Base-by-base conservation (phyloP, 2,329 filamentous ascomycete species). In the Fusarium pininemorale region DNA sequence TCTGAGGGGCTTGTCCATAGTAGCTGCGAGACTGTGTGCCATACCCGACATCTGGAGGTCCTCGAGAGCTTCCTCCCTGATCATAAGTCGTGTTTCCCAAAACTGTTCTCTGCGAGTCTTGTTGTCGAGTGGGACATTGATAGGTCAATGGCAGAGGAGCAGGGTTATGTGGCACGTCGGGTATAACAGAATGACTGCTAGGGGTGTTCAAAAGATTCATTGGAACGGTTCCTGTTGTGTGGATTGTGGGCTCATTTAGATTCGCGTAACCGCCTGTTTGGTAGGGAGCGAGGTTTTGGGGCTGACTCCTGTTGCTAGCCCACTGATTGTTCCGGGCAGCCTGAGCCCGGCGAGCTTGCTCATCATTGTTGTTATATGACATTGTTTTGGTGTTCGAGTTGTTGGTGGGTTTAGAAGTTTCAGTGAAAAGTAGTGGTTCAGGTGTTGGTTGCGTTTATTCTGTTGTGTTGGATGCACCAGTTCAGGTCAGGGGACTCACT, bases 391-490 rank as follows among this genome's bases (percentile, higher is more conserved):
- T 24, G 9, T 22, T 37, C 1, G 4, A 26, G 11, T n/a, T 28
- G 7, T n/a, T 39, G 2, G 20, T n/a, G 6, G 5, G 1, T 37
- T 26, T 15, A 1, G 6, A 3, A 7, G 16, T 20, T 35, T 53
- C 16, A 6, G 18, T 12, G 3, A 15, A 53, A 14, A 11, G 1
- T 3, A 6, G n/a, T 5, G 14, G 14, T n/a, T 28, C 3, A 2
- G 7, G 13, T 26, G n/a, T 26, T 37, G 5, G 1, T 35, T 15
- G 9, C 10, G 24, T 39, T 26, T 18, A 3, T 37, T 18, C 10
- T 38, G 18, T 22, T 54, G 51, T 28, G 6, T 20, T 39, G 4
- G 51, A 13, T 0, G 18, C 5, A 4, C 14, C 24, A 30, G 24
- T 41, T 14, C 15, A 13, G 15, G 24, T 14, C 20, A 14, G 1